Evolutionary conservation across 495 filamentous ascomycete species (phyloP).

Genomic region (Lepraria neglecta): DNA sequence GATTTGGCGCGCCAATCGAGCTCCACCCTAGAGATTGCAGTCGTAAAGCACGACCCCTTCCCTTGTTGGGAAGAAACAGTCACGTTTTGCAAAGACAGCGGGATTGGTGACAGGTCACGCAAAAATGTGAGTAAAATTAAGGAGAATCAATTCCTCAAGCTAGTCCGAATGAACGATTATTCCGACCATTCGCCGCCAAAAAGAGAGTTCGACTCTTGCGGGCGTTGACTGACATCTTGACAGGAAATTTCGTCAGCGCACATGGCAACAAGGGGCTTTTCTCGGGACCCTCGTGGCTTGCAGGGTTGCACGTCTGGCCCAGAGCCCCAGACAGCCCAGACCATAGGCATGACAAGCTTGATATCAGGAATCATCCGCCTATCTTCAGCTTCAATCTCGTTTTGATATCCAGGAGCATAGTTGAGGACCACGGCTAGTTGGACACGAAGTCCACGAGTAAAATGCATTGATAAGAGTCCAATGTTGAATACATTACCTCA

Average conservation of each 20-base stretch:
- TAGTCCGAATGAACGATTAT: no score
- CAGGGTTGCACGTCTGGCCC: no score
- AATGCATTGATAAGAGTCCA: not conserved
- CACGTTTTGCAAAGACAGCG: not conserved
- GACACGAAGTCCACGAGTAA: no score
- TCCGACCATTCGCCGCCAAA: not conserved
- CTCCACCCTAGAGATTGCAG: not conserved
- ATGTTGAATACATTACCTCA: not conserved
- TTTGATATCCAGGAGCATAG: no score
- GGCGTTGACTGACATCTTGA: not conserved
- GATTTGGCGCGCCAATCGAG: conserved; percentile 17
- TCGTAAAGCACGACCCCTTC: not conserved
- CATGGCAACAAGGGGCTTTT: conserved; percentile 13
- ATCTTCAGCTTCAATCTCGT: not conserved
- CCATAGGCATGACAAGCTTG: not conserved
- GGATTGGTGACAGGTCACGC: not conserved
- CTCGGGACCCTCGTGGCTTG: conserved; percentile 12
- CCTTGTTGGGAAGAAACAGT: not conserved
- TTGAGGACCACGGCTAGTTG: no score
- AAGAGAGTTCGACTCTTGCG: conserved; percentile 12
- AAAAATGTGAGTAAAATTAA: not conserved
- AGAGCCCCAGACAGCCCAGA: not conserved
- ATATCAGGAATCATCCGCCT: not conserved
- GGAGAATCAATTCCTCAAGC: not conserved
- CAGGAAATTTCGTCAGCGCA: conserved; percentile 12